Conservation (phyloP, 2,329 filamentous ascomycete species). For the Claviceps fusiformis region DNA sequence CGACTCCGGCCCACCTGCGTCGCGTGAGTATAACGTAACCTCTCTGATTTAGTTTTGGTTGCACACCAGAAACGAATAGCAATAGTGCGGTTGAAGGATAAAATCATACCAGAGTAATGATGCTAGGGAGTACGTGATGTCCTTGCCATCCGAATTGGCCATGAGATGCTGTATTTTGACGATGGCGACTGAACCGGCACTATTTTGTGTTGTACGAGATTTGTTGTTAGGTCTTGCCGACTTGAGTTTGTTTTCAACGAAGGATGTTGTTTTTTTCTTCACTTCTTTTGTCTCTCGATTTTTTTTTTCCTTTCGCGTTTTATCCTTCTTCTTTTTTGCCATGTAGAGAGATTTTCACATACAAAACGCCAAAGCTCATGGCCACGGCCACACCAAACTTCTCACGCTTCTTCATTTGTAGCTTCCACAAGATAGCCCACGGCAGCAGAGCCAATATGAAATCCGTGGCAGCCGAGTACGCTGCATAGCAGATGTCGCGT, state of each 20-base stretch:
- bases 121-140: conserved; percentile 6
- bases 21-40: neutral
- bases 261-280: no score
- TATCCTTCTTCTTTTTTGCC: neutral
- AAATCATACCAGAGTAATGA: conserved; percentile 3
- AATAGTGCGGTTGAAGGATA: neutral
- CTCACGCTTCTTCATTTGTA: conserved; percentile 5
- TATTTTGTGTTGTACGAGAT: neutral
- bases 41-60: neutral
- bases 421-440: conserved; percentile 6
- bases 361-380: conserved; percentile 7
- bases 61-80: no score
- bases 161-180: conserved; percentile 5
- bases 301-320: no score
- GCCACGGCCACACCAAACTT: conserved; percentile 6
- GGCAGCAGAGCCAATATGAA: conserved; percentile 4
- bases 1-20: conserved; percentile 5
- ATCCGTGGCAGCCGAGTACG: conserved; percentile 5
- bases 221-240: neutral
- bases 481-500: neutral
- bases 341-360: neutral
- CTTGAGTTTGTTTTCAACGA: neutral
- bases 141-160: conserved; percentile 2
- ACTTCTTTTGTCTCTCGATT: no score
- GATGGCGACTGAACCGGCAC: conserved; percentile 4